Percentiles rank a stretch among this genome's conserved stretches.
Evolutionary conservation across 2,329 filamentous ascomycete genomes (phyloP).

Genomic region (Leptographium procerum): DNA sequence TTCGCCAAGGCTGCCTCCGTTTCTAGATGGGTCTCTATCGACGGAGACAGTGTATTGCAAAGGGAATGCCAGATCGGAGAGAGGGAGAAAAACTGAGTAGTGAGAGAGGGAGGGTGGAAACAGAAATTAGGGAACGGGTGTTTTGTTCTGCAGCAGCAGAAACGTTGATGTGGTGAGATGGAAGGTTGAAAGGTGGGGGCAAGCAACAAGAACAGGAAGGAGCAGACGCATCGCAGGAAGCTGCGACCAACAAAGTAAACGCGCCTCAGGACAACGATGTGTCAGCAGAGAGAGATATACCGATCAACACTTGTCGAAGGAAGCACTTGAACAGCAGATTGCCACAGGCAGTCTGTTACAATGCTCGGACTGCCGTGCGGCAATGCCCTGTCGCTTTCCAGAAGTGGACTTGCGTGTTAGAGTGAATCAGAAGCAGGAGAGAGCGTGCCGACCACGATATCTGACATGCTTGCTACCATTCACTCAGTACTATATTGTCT

Average conservation of each 20-base stretch:
- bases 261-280: not conserved
- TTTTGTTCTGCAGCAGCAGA: not conserved
- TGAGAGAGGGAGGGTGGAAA: not conserved
- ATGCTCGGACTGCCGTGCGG: not conserved
- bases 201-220: not conserved
- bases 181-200: not conserved
- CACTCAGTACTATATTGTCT: not conserved
- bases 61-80: not conserved
- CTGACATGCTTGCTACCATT: not conserved
- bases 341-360: conserved; percentile 4
- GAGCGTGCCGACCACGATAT: not conserved
- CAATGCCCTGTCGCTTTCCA: not conserved
- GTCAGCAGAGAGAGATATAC: not conserved
- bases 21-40: not conserved
- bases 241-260: not conserved
- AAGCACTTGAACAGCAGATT: not conserved
- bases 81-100: not conserved
- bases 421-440: not conserved
- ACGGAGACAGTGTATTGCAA: not conserved
- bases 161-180: not conserved
- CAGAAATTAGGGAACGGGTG: not conserved
- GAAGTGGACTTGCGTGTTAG: not conserved
- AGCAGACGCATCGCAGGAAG: not conserved
- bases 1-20: not conserved
- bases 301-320: conserved; percentile 12